Evolutionary conservation across 164 flowering plant genomes (phyloP).

Genomic region (Kingdonia uniflora): DNA sequence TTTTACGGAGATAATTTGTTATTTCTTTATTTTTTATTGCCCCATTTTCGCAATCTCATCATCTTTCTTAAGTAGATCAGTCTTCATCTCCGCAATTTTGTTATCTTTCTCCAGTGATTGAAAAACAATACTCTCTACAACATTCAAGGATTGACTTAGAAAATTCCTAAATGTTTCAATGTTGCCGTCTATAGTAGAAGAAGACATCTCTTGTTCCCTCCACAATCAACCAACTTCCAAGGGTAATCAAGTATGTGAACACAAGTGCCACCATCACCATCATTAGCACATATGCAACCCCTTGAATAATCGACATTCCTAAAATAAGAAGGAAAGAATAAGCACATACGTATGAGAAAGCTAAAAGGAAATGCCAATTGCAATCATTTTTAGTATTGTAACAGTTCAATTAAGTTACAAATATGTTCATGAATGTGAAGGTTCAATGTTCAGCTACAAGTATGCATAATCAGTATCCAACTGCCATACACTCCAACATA

Average conservation of each 20-base stretch:
- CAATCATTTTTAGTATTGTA: not conserved
- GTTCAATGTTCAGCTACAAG: not conserved
- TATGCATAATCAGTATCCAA: not conserved
- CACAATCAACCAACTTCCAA: not conserved
- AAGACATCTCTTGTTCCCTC: too few relatives aligned
- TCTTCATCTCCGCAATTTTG: too few relatives aligned
- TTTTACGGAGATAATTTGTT: too few relatives aligned
- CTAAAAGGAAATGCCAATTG: not conserved
- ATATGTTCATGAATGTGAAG: not conserved
- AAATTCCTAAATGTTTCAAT: too few relatives aligned
- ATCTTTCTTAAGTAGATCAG: too few relatives aligned
- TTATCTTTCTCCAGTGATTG: too few relatives aligned
- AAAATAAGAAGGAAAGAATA: not conserved
- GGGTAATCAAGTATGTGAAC: conserved; percentile 48
- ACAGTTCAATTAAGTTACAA: not conserved
- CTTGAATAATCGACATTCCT: conserved; percentile 46
- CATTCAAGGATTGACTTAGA: too few relatives aligned
- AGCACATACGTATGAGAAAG: not conserved
- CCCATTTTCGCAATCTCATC: too few relatives aligned
- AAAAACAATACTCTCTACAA: too few relatives aligned
- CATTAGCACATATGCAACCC: conserved; percentile 69
- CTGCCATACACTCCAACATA: too few relatives aligned
- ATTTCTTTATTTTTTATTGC: too few relatives aligned
- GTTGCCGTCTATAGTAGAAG: too few relatives aligned
- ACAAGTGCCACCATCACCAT: conserved; percentile 50